Evolutionary conservation across 2,329 filamentous ascomycete genomes (phyloP).

Genomic region (Fusarium haematococcum): DNA sequence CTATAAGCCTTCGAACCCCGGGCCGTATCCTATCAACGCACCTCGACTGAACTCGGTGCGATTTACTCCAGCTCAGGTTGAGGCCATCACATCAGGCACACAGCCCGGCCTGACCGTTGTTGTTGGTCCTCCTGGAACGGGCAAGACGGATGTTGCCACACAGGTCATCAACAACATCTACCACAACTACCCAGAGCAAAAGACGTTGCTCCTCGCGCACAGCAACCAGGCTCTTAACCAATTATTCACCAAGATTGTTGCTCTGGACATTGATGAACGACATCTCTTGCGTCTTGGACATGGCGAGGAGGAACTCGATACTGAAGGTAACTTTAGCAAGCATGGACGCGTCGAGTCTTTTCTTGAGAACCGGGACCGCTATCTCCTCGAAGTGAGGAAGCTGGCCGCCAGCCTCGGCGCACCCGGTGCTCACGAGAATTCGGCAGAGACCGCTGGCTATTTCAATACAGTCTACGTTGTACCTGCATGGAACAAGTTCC

Average conservation of each 20-base stretch:
- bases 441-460: conserved; percentile 96
- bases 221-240: conserved; percentile 99
- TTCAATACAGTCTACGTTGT: conserved; percentile 93
- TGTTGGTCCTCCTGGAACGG: conserved; percentile 94
- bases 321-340: conserved; percentile 90
- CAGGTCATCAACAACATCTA: conserved; percentile 99
- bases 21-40: conserved; percentile 87
- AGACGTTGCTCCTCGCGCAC: conserved; percentile 92
- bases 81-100: conserved; percentile 92
- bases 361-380: conserved; percentile 83
- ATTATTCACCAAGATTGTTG: conserved; percentile 97
- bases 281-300: conserved; percentile 93
- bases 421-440: conserved; percentile 93
- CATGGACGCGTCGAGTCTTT: conserved; percentile 95
- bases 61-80: conserved; percentile 91
- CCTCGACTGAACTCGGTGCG: conserved; percentile 85
- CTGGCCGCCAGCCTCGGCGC: conserved; percentile 87
- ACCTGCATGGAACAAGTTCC: conserved; percentile 89
- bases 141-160: conserved; percentile 98
- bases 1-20: conserved; percentile 88
- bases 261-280: conserved; percentile 92
- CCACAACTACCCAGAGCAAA: conserved; percentile 94
- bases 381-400: conserved; percentile 85
- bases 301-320: conserved; percentile 93
- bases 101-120: conserved; percentile 95